Evolutionary conservation across 768 basidiomycete species (phyloP).

Genomic region (Mycena haematopus): DNA sequence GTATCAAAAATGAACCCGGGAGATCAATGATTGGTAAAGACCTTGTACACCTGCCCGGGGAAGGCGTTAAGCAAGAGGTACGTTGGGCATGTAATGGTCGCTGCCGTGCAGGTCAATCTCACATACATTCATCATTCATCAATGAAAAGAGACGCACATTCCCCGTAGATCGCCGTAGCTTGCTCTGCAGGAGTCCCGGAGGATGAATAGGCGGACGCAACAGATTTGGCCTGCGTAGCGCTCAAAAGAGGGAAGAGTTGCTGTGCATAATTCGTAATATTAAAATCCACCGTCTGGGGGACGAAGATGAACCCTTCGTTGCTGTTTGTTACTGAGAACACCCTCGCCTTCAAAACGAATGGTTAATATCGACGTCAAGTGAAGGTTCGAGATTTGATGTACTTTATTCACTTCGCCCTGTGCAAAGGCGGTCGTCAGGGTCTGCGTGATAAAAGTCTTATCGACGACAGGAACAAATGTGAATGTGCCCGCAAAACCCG

Average conservation of each 20-base stretch:
- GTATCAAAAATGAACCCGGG: not conserved
- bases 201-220: slow-evolving; percentile 24
- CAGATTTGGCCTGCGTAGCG: not conserved
- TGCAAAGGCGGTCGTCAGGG: slow-evolving; percentile 33
- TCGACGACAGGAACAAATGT: slow-evolving; percentile 38
- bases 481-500: slow-evolving; percentile 31
- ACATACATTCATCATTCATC: no score
- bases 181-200: slow-evolving; percentile 23
- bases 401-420: slow-evolving; percentile 38
- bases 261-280: slow-evolving; percentile 28
- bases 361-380: no score
- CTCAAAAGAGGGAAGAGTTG: slow-evolving; percentile 30
- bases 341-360: not conserved
- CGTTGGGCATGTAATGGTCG: slow-evolving; percentile 36
- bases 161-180: slow-evolving; percentile 30
- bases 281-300: slow-evolving; percentile 3
- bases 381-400: slow-evolving; percentile 1
- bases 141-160: slow-evolving; percentile 31
- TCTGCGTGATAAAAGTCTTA: no score
- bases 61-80: slow-evolving; percentile 26
- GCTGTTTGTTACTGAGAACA: slow-evolving; percentile 34
- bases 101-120: slow-evolving; percentile 3
- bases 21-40: not conserved
- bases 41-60: slow-evolving; percentile 3
- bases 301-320: no score